phyloP scores from a whole-genome alignment of 805 yeast genomes.

The Cyberlindnera veronae region DNA sequence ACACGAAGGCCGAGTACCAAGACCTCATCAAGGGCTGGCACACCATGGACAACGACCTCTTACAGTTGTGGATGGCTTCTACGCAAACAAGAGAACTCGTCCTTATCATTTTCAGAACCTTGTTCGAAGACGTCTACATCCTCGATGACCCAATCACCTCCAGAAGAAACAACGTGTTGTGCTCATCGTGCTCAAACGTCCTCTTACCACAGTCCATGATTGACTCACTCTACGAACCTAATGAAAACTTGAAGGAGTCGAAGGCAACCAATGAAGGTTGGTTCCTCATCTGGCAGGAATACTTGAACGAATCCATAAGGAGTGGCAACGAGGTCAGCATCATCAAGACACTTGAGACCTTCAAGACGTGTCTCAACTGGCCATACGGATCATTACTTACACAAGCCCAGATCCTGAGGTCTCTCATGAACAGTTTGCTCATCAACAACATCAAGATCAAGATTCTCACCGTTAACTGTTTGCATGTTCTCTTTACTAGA shows the following conservation, averaged over 20 bases:
- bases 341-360: constrained; percentile 68
- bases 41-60: constrained; percentile 77
- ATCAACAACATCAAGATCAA: constrained; percentile 64
- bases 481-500: constrained; percentile 85
- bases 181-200: constrained; percentile 80
- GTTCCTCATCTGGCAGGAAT: constrained; percentile 72
- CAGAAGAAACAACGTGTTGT: constrained; percentile 69
- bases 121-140: constrained; percentile 90
- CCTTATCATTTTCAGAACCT: constrained; percentile 72
- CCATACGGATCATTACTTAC: constrained; percentile 73
- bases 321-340: constrained; percentile 45
- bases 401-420: constrained; percentile 58
- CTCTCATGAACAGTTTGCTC: constrained; percentile 57
- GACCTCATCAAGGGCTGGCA: constrained; percentile 71
- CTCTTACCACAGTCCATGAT: constrained; percentile 69
- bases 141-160: constrained; percentile 90
- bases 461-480: constrained; percentile 83
- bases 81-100: constrained; percentile 70
- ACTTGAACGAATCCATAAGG: constrained; percentile 43
- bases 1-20: constrained; percentile 38
- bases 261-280: constrained; percentile 80
- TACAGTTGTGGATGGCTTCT: constrained; percentile 68
- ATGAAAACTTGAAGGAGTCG: constrained; percentile 58
- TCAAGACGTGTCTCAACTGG: constrained; percentile 92
- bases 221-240: constrained; percentile 59